These are phyloP conservation scores for Zygosaccharomyces pseudorouxii DNA, from an alignment of 805 yeast species.

Conservation along the genomic window DNA sequence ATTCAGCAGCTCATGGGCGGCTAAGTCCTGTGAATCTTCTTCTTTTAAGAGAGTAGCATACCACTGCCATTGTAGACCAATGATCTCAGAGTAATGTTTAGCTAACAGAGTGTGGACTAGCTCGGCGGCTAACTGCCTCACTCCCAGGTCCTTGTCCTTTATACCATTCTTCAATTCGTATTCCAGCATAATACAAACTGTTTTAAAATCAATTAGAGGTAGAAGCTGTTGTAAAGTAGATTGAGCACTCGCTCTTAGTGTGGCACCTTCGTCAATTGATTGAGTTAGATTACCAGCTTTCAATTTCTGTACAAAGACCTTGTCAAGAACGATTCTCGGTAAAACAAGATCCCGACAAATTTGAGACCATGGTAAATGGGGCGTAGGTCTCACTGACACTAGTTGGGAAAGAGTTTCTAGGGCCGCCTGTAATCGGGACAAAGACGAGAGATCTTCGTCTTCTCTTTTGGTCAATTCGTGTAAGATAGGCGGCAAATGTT, in stretches of 20 bases:
- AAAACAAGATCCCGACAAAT: conserved; percentile 9
- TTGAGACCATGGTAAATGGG: conserved; percentile 1
- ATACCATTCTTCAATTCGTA: conserved; percentile 9
- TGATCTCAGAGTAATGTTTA: conserved; percentile 6
- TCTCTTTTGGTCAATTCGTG: not conserved
- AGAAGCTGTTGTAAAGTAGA: conserved; percentile 14
- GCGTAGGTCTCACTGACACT: not conserved
- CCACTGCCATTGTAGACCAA: conserved; percentile 18
- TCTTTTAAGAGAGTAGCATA: conserved; percentile 3
- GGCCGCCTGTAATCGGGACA: not conserved
- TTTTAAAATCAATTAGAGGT: conserved; percentile 1
- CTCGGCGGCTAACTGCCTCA: conserved; percentile 9
- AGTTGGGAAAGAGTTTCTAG: conserved; percentile 4
- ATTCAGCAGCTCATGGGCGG: not conserved
- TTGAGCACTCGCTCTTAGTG: conserved; percentile 18
- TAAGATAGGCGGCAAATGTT: not conserved
- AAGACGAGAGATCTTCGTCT: conserved; percentile 1
- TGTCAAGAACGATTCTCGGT: conserved; percentile 25
- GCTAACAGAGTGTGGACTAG: conserved; percentile 4
- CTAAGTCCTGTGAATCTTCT: not conserved
- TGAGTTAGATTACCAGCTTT: conserved; percentile 35
- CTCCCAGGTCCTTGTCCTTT: conserved; percentile 14
- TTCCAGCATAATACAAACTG: not conserved
- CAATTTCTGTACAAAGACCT: conserved; percentile 23
- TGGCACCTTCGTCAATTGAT: conserved; percentile 27